These are phyloP conservation scores for Solanum acaule DNA, from an alignment of 257 asterid genomes.

Conservation along the genomic window DNA sequence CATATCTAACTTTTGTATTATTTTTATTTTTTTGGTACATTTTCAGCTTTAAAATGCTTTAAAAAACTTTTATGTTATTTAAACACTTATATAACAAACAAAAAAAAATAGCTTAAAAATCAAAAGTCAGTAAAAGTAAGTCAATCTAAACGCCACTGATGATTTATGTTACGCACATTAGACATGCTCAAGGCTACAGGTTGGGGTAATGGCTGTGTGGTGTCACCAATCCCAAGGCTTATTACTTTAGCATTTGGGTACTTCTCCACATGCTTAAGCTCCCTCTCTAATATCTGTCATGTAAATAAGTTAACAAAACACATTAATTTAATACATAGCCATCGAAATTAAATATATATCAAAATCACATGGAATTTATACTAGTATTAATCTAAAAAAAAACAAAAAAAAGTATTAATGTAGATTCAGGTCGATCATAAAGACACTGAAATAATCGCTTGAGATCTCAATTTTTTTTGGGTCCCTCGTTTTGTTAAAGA, in stretches of 20 bases:
- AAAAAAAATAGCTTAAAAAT: no score
- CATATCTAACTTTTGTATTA: background rate
- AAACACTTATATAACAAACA: no score
- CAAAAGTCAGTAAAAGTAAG: no score
- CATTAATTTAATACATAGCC: background rate
- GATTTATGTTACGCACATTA: slow-evolving; percentile 37
- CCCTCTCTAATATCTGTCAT: slow-evolving; percentile 45
- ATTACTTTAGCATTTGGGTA: slow-evolving; percentile 69
- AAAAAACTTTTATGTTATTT: no score
- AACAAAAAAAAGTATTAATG: no score
- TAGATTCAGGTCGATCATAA: no score
- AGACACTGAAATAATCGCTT: no score
- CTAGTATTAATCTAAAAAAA: background rate
- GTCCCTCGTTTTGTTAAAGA: no score
- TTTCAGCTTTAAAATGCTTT: background rate
- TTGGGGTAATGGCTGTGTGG: slow-evolving; percentile 73
- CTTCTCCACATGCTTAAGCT: slow-evolving; percentile 42
- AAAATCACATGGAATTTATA: background rate
- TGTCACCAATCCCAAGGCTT: slow-evolving; percentile 89
- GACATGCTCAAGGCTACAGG: slow-evolving; percentile 66
- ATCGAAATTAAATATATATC: background rate
- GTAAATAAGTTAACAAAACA: background rate
- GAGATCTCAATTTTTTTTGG: no score
- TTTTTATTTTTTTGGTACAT: no score
- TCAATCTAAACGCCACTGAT: background rate